These are phyloP conservation scores for Pyropia haitanensis DNA, from an alignment of 23 red algal species.

Conservation along the genomic window DNA sequence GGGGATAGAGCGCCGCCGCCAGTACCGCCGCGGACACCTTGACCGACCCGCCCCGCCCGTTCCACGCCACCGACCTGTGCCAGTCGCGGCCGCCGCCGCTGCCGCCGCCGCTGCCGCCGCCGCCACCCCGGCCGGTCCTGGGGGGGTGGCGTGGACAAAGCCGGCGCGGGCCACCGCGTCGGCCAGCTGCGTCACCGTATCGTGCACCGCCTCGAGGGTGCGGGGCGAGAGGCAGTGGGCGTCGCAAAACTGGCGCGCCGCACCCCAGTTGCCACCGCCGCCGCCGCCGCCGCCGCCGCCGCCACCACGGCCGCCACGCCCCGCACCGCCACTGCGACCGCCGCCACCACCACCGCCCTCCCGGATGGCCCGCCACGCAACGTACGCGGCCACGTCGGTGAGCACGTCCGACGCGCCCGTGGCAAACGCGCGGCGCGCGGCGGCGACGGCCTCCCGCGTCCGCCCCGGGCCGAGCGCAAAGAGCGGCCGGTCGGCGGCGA, in stretches of 20 bases:
- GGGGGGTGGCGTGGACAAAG: constrained; percentile 8
- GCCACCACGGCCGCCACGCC: too few relatives aligned
- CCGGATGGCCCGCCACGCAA: constrained; percentile 43
- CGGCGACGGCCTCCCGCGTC: constrained; percentile 24
- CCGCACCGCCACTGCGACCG: too few relatives aligned
- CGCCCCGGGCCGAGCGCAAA: constrained; percentile 30
- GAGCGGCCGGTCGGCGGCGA: constrained; percentile 61
- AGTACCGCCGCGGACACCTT: constrained; percentile 41
- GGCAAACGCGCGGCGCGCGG: constrained; percentile 24
- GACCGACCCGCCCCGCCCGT: constrained; percentile 16
- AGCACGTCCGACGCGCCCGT: constrained; percentile 65
- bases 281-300: too few relatives aligned
- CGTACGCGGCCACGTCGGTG: constrained; percentile 30
- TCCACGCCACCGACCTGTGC: constrained; percentile 12
- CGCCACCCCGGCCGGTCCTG: not conserved
- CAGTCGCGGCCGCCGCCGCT: constrained; percentile 5
- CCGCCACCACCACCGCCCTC: constrained; percentile 4
- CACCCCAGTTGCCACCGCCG: not conserved
- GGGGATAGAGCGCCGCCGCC: constrained; percentile 71
- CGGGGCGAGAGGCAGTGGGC: constrained; percentile 41
- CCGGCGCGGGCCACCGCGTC: constrained; percentile 46
- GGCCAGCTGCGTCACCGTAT: constrained; percentile 38
- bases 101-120: not conserved
- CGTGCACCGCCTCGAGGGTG: constrained; percentile 31
- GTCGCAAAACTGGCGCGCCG: constrained; percentile 27